Evolutionary conservation across 148 eudicot species (phyloP), one percentile per base, ranked within the genome.

Genomic region (Vaccinium macrocarpon): DNA sequence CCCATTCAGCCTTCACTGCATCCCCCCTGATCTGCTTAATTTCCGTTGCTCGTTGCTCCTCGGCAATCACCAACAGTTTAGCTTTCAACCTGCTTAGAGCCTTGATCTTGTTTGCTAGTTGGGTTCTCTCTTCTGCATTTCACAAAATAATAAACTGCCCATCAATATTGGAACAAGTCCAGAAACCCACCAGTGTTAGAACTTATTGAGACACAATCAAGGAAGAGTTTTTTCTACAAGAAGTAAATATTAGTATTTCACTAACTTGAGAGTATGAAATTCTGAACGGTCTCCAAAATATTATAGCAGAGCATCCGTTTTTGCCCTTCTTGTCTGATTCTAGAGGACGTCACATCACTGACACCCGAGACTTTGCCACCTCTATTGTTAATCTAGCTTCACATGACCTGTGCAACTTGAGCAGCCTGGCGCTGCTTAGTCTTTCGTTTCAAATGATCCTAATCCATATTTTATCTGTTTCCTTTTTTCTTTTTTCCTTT

Each of bases 1-100:
- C 99, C 98, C 98, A 97, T 64, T 97, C 99, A 0, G 99, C 99
- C 89, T 97, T 97, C 68, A 97, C 99, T 13, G 88, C 90, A 88
- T 95, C 99, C 82, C 99, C 99, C 61, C 91, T 92, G 16, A 97
- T 97, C 87, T 97, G 98, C 91, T 94, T 97, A 86, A 97, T 92
- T 85, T 97, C 98, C 15, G 96, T 82, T 27, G 98, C 98, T 86
- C 99, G 91, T 86, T 97, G 99, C 91, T 97, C 99, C 85, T 85
- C 93, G 0, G 99, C 98, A 62, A 97, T 94, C 61, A 97, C 96
- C 90, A 97, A 84, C 13, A 97, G 90, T 85, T 97, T 97, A 10
- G 99, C 99, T 87, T 97, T 97, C 88, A 97, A 90, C 35, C 99
- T 90, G 88, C 92, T 94, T 77, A 97, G 57, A 1, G 97, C 99